A percentile compares a stretch with the other conserved stretches of the same genome.
Evolutionary conservation across 2,329 filamentous ascomycete genomes (phyloP).

Genomic region (Colletotrichum euphorbiae): DNA sequence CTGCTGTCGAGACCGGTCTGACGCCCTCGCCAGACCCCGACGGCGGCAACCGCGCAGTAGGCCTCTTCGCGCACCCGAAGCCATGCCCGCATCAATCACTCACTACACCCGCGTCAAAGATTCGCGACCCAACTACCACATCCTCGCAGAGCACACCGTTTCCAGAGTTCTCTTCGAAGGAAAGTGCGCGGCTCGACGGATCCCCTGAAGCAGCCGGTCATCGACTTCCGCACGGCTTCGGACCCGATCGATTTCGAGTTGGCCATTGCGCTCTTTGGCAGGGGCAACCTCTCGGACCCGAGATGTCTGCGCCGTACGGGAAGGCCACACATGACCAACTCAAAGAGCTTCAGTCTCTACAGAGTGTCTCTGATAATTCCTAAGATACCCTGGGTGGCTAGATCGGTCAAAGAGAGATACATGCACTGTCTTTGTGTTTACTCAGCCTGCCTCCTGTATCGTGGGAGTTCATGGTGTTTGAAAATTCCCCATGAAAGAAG

Average conservation of each 20-base stretch:
- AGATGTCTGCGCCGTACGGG: constrained; percentile 46
- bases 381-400: not conserved
- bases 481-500: not conserved
- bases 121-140: constrained; percentile 67
- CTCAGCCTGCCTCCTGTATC: not conserved
- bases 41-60: constrained; percentile 41
- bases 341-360: constrained; percentile 19
- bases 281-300: constrained; percentile 45
- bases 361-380: not conserved
- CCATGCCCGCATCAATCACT: constrained; percentile 45
- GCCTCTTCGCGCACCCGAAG: constrained; percentile 48
- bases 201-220: constrained; percentile 48
- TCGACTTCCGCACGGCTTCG: constrained; percentile 54
- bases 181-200: constrained; percentile 57
- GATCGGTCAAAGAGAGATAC: not conserved
- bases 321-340: constrained; percentile 45
- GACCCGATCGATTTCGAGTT: constrained; percentile 53
- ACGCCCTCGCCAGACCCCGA: constrained; percentile 43
- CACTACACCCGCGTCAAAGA: constrained; percentile 46
- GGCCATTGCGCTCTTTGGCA: constrained; percentile 50
- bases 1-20: constrained; percentile 43
- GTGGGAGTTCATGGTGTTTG: not conserved
- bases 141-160: constrained; percentile 68
- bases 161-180: constrained; percentile 64
- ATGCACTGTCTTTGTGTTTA: constrained; percentile 5